Conservation (phyloP, 2,329 filamentous ascomycete genomes). For the Apiospora pterosperma region DNA sequence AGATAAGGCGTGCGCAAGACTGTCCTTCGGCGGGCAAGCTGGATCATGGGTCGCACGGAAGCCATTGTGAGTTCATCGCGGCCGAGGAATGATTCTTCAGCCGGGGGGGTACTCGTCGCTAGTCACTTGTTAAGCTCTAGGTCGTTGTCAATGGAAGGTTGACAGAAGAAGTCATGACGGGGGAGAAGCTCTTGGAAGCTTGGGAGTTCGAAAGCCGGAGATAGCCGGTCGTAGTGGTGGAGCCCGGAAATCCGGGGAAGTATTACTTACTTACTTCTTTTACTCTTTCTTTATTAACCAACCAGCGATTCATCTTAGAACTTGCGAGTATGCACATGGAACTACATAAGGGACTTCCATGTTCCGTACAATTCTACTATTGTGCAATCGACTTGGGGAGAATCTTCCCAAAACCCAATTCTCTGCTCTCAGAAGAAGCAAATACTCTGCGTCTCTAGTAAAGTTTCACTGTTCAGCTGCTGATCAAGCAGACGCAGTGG, state of each 20-base stretch:
- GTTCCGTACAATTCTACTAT: too few relatives aligned
- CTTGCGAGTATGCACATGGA: too few relatives aligned
- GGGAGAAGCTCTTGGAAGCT: conserved; percentile 1
- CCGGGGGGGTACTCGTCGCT: background rate
- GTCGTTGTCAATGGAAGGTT: background rate
- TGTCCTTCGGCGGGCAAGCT: conserved; percentile 19
- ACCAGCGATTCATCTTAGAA: too few relatives aligned
- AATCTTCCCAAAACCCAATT: too few relatives aligned
- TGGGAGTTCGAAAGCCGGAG: conserved; percentile 1
- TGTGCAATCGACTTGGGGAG: too few relatives aligned
- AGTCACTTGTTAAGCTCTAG: background rate
- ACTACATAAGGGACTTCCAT: too few relatives aligned
- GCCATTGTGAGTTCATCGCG: conserved; percentile 27
- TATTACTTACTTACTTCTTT: too few relatives aligned
- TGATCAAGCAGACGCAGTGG: background rate
- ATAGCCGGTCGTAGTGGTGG: background rate
- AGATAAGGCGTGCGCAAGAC: conserved; percentile 11
- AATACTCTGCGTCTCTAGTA: too few relatives aligned
- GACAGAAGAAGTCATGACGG: background rate
- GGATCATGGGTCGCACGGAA: conserved; percentile 25
- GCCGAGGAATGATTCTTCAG: background rate
- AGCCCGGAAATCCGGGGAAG: background rate
- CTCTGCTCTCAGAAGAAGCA: too few relatives aligned
- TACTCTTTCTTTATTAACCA: too few relatives aligned
- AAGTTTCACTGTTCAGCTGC: too few relatives aligned